A percentile compares a stretch with the other conserved stretches of the same genome.
Conservation (phyloP, 2,329 filamentous ascomycete genomes). For the Lasiodiplodia theobromae region DNA sequence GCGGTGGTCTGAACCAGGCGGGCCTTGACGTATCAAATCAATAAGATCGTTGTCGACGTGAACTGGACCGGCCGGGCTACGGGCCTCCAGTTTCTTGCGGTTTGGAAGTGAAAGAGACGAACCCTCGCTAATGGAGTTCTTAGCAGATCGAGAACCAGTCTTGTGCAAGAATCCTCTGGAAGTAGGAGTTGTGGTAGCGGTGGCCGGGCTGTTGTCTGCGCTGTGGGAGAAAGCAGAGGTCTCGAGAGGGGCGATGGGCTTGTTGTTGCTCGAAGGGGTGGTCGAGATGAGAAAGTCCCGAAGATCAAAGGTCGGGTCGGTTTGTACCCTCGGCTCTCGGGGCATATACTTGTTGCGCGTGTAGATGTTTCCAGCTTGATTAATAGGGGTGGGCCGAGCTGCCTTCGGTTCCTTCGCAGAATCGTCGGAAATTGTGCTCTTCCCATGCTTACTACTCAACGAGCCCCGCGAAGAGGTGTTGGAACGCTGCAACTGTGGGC, state of each 20-base stretch:
- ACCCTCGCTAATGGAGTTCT: slow-evolving; percentile 26
- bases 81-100: slow-evolving; percentile 56
- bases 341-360: slow-evolving; percentile 45
- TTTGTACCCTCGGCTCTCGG: slow-evolving; percentile 74
- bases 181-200: slow-evolving; percentile 8
- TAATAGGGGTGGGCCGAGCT: slow-evolving; percentile 21
- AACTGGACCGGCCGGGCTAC: slow-evolving; percentile 70
- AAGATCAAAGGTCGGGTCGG: slow-evolving; percentile 80
- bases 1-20: slow-evolving; percentile 71
- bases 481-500: slow-evolving; percentile 13
- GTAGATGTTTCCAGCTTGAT: slow-evolving; percentile 24
- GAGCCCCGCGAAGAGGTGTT: slow-evolving; percentile 18
- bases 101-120: slow-evolving; percentile 9
- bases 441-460: slow-evolving; percentile 4
- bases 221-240: slow-evolving; percentile 5
- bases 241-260: slow-evolving; percentile 23
- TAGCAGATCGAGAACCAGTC: slow-evolving; percentile 26
- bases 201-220: background rate
- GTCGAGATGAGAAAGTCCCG: slow-evolving; percentile 90
- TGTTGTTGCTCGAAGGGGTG: slow-evolving; percentile 57
- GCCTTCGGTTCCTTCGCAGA: slow-evolving; percentile 21
- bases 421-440: slow-evolving; percentile 25
- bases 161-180: slow-evolving; percentile 14
- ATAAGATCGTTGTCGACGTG: slow-evolving; percentile 86
- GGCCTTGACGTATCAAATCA: slow-evolving; percentile 91